phyloP scores from a whole-genome alignment of 441 rosid species.

The Breynia disticha region DNA sequence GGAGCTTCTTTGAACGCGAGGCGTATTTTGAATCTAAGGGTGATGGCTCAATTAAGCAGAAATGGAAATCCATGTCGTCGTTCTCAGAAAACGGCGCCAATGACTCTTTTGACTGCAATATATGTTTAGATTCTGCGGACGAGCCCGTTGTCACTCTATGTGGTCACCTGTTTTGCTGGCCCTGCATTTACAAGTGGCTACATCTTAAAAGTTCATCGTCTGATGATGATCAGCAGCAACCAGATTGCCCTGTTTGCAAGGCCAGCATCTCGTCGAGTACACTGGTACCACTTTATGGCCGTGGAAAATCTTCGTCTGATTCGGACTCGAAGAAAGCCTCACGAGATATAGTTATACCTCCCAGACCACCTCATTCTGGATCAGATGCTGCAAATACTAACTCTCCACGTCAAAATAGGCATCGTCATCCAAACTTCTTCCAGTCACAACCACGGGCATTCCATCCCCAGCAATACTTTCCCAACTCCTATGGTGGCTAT shows the following conservation, averaged over 20 bases:
- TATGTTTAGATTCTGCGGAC: slow-evolving; percentile 60
- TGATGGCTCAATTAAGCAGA: slow-evolving; percentile 22
- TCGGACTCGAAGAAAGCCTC: slow-evolving; percentile 22
- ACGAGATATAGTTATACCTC: slow-evolving; percentile 33
- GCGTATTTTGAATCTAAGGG: slow-evolving; percentile 22
- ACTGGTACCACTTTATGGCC: slow-evolving; percentile 74
- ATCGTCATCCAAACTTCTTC: slow-evolving; percentile 18
- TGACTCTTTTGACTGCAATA: slow-evolving; percentile 67
- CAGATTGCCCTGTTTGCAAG: slow-evolving; percentile 73
- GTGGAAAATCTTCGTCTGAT: slow-evolving; percentile 39
- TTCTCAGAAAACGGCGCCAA: slow-evolving; percentile 17
- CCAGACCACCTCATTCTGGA: slow-evolving; percentile 41
- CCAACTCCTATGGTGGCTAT: slow-evolving; percentile 28
- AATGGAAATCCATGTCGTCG: slow-evolving; percentile 26
- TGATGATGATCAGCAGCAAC: slow-evolving; percentile 37
- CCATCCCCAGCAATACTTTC: slow-evolving; percentile 25
- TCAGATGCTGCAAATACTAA: slow-evolving; percentile 16
- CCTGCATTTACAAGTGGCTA: slow-evolving; percentile 83
- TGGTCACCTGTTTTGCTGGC: slow-evolving; percentile 87
- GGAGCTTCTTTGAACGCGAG: slow-evolving; percentile 25
- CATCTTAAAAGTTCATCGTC: slow-evolving; percentile 51
- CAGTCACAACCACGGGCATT: slow-evolving; percentile 24
- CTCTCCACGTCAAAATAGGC: slow-evolving; percentile 25
- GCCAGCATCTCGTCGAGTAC: slow-evolving; percentile 46
- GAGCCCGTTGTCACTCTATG: slow-evolving; percentile 82